These are phyloP conservation scores for Pelargonium cotyledonis DNA, from an alignment of 441 rosid genomes.

Conservation along the genomic window DNA sequence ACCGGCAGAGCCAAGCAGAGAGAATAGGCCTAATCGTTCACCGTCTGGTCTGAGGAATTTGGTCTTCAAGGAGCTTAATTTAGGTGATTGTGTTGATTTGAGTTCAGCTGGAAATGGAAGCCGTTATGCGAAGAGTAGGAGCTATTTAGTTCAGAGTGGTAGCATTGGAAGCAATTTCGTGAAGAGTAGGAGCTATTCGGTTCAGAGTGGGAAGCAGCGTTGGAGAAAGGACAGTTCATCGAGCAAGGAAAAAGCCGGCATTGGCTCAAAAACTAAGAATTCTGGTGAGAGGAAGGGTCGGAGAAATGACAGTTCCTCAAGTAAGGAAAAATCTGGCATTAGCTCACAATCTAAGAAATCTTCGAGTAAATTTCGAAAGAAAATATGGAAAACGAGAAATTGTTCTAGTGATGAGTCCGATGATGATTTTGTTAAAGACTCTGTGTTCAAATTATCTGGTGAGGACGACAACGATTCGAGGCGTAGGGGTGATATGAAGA, in stretches of 20 bases:
- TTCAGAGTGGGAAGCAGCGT: slow-evolving; percentile 8
- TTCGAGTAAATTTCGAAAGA: slow-evolving; percentile 19
- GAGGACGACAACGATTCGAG: slow-evolving; percentile 26
- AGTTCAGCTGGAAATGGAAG: no score
- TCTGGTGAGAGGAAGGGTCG: not conserved
- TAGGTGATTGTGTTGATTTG: no score
- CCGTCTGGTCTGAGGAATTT: no score
- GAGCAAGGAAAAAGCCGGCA: slow-evolving; percentile 16
- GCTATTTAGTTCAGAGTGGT: no score
- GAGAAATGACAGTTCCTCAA: slow-evolving; percentile 32
- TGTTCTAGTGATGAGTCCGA: slow-evolving; percentile 65
- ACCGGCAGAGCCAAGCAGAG: no score
- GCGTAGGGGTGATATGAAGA: slow-evolving; percentile 42
- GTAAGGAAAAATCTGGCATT: slow-evolving; percentile 17
- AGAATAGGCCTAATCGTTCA: no score
- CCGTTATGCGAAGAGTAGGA: no score
- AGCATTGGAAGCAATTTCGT: slow-evolving; percentile 17
- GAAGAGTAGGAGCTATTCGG: slow-evolving; percentile 47
- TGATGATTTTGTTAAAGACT: slow-evolving; percentile 24
- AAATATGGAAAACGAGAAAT: slow-evolving; percentile 48
- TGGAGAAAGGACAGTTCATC: slow-evolving; percentile 33
- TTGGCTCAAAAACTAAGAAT: not conserved
- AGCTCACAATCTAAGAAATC: not conserved
- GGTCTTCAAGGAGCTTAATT: no score
- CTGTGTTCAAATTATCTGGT: slow-evolving; percentile 7